Conservation (phyloP, 208 protist genomes). For the Vickermania ingenoplastis region DNA sequence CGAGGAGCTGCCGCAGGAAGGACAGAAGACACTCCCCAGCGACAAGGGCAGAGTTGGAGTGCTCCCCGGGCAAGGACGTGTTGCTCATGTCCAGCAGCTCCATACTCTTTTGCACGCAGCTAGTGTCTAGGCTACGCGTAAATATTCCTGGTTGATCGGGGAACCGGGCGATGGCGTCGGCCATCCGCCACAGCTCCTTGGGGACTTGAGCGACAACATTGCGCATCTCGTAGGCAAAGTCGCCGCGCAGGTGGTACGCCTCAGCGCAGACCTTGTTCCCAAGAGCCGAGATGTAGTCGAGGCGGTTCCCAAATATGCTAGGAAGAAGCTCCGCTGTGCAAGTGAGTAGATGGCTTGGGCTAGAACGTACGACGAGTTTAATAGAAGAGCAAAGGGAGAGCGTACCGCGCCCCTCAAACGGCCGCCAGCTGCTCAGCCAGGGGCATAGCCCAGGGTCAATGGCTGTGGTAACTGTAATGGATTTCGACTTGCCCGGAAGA, state of each 20-base stretch:
- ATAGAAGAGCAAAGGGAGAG: conserved; percentile 41
- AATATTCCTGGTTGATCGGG: conserved; percentile 49
- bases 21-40: conserved; percentile 57
- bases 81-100: conserved; percentile 48
- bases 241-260: conserved; percentile 42
- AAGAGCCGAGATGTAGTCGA: conserved; percentile 59
- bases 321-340: conserved; percentile 50
- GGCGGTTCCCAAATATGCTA: conserved; percentile 73
- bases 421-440: conserved; percentile 57
- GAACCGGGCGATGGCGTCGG: conserved; percentile 44
- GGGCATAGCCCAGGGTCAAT: conserved; percentile 47
- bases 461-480: conserved; percentile 41
- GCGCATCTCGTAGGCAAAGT: conserved; percentile 14
- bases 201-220: conserved; percentile 35
- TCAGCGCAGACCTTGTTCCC: conserved; percentile 35
- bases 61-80: conserved; percentile 19
- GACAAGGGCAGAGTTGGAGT: conserved; percentile 22
- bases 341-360: conserved; percentile 41
- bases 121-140: conserved; percentile 24
- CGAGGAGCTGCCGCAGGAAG: conserved; percentile 66
- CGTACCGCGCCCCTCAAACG: conserved; percentile 37
- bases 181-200: conserved; percentile 84
- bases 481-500: conserved; percentile 55
- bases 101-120: conserved; percentile 45
- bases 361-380: conserved; percentile 49